Evolutionary conservation across 164 flowering plant species (phyloP), one percentile per base, ranked within the genome.

Genomic region (Nelumbo lutea): DNA sequence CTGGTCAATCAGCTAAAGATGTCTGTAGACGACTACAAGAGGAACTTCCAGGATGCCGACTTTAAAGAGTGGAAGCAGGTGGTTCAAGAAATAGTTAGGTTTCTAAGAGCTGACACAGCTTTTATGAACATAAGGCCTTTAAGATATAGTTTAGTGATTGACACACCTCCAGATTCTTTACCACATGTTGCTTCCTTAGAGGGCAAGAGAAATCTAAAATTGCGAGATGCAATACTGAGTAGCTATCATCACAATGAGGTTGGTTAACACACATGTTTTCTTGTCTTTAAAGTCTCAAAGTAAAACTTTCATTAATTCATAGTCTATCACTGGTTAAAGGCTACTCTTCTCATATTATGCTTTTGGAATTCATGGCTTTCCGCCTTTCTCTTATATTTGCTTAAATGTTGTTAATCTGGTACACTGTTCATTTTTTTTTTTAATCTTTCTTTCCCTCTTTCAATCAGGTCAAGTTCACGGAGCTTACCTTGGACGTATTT

Each of bases 21-120:
- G 74, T 75, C 85, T 80, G 74, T 95, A 66, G 97, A 88, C 65
- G 97, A 90, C 72, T 90, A 87, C 81, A 89, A 83, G 76, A 78
- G 87, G 71, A 81, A 76, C 47, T 94, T 90, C 67, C 96, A 84
- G 96, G 98, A 90, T 70, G 72, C 80, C 64, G 91, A 92, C 67
- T 92, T 89, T 78, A 95, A 81, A 76, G 93, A 92, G 74, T 95
- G 98, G 98, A 92, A 87, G 92, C 78, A 80, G 75, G 91, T 89
- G 72, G 80, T 88, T 76, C 90, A 85, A 76, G 98, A 95, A 79
- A 84, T 92, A 72, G 77, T 72, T 68, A 87, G 86, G 75, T 95
- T 92, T 79, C 78, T 90, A 70, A 94, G 89, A 83, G 90, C 83
- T 75, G 97, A 94, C 73, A 79, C 89, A 13, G 78, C 84, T 70